Conservation (phyloP, 768 basidiomycete genomes). For the Crassisporium funariophilum region DNA sequence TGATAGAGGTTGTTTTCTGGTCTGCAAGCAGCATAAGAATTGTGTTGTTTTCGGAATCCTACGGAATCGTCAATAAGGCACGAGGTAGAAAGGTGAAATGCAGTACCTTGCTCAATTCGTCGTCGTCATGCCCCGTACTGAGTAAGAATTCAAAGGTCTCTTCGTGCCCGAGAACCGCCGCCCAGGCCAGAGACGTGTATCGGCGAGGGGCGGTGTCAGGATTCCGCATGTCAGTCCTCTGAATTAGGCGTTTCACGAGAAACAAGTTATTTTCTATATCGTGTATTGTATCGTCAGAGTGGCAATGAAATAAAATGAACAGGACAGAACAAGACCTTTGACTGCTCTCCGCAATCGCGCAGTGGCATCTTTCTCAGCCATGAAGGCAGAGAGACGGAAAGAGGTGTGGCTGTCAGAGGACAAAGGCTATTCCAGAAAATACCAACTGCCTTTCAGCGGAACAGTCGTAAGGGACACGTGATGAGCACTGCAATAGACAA, state of each 20-base stretch:
- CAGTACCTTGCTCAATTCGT: constrained; percentile 86
- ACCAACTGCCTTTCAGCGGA: too few species aligned
- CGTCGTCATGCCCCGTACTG: constrained; percentile 87
- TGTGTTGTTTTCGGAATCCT: constrained; percentile 94
- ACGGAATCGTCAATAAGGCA: constrained; percentile 8
- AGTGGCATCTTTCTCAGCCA: constrained; percentile 85
- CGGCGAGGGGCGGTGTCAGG: constrained; percentile 75
- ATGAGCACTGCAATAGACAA: background rate
- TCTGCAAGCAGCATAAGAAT: constrained; percentile 93
- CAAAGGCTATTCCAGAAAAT: too few species aligned
- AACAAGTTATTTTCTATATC: constrained; percentile 89
- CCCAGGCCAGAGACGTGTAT: constrained; percentile 90
- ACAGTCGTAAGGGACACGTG: constrained; percentile 11
- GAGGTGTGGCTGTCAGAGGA: constrained; percentile 16
- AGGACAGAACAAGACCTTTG: constrained; percentile 51
- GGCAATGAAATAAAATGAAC: background rate
- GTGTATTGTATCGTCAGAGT: constrained; percentile 8
- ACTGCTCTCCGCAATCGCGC: constrained; percentile 77
- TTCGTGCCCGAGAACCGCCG: constrained; percentile 84
- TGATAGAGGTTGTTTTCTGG: constrained; percentile 54
- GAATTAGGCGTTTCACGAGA: constrained; percentile 85
- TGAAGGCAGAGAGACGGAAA: constrained; percentile 31
- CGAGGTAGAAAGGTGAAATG: constrained; percentile 2
- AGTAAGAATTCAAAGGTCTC: constrained; percentile 94
- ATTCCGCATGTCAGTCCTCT: constrained; percentile 88